Evolutionary conservation across 192 early-diverging fungal species (phyloP).

Genomic region (Mortierella alpina): DNA sequence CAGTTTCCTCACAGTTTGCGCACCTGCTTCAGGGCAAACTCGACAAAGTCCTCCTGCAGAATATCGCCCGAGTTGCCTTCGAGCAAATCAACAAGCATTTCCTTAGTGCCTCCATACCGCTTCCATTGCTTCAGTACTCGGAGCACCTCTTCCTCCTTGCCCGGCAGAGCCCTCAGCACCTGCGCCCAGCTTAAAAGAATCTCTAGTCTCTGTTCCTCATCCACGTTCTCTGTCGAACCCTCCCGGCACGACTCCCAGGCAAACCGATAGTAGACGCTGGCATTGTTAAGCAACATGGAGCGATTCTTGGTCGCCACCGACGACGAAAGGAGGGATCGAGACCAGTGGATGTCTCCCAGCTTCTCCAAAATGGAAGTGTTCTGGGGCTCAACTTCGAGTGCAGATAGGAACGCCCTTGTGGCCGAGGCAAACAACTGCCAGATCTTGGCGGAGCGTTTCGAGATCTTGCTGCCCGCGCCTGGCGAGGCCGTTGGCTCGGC

Average conservation of each 20-base stretch:
- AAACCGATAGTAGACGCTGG: conserved; percentile 62
- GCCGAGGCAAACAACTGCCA: conserved; percentile 61
- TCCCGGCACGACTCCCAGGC: conserved; percentile 59
- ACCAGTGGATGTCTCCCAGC: conserved; percentile 60
- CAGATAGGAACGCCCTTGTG: conserved; percentile 56
- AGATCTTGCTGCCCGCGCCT: conserved; percentile 11
- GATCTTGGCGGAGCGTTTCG: conserved; percentile 28
- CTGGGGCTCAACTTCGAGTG: conserved; percentile 58
- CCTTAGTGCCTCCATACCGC: conserved; percentile 38
- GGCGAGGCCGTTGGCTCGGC: conserved; percentile 14
- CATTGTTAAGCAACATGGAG: conserved; percentile 60
- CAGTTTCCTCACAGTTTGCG: conserved; percentile 10
- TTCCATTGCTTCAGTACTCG: conserved; percentile 52
- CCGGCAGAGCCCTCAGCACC: conserved; percentile 37
- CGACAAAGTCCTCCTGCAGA: conserved; percentile 39
- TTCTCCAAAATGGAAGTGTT: conserved; percentile 65
- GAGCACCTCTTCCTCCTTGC: conserved; percentile 46
- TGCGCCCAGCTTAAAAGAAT: conserved; percentile 50
- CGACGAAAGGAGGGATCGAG: conserved; percentile 52
- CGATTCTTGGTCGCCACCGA: conserved; percentile 56
- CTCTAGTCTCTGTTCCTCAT: conserved; percentile 55
- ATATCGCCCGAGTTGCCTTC: conserved; percentile 39
- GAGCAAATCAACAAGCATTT: conserved; percentile 33
- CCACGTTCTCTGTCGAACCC: conserved; percentile 53
- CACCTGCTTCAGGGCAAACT: conserved; percentile 38